Conservation (phyloP, 2,329 filamentous ascomycete species). For the Cadophora luteo-olivacea region DNA sequence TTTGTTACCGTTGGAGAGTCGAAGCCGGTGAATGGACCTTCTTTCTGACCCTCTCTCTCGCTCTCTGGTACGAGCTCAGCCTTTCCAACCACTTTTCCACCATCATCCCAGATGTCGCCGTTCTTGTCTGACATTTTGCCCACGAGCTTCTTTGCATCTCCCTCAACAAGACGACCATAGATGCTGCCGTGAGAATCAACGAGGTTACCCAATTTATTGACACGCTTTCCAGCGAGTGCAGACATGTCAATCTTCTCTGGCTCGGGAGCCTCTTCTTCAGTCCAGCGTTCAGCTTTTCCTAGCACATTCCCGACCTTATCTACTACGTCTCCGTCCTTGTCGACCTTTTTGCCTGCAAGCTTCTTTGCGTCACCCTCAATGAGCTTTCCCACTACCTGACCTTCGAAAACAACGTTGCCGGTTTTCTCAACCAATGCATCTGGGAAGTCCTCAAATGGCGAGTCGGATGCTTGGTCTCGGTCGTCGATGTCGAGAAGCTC, state of each 20-base stretch:
- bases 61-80: slow-evolving; percentile 72
- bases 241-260: slow-evolving; percentile 60
- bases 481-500: slow-evolving; percentile 67
- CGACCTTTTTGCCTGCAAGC: slow-evolving; percentile 69
- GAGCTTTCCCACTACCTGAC: slow-evolving; percentile 63
- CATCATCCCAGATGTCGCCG: slow-evolving; percentile 75
- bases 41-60: slow-evolving; percentile 66
- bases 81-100: slow-evolving; percentile 72
- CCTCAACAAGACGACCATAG: slow-evolving; percentile 71
- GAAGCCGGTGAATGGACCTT: slow-evolving; percentile 73
- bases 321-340: slow-evolving; percentile 72
- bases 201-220: slow-evolving; percentile 73
- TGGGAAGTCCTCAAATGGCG: slow-evolving; percentile 65
- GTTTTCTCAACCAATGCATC: slow-evolving; percentile 59
- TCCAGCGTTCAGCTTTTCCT: slow-evolving; percentile 72
- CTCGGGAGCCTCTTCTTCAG: slow-evolving; percentile 57
- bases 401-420: slow-evolving; percentile 59
- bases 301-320: slow-evolving; percentile 72
- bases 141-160: slow-evolving; percentile 66
- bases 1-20: slow-evolving; percentile 69
- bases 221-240: slow-evolving; percentile 70
- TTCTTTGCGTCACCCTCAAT: slow-evolving; percentile 68
- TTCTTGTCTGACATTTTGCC: slow-evolving; percentile 76
- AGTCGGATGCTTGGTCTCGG: slow-evolving; percentile 54
- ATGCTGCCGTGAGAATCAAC: slow-evolving; percentile 61